phyloP scores from a whole-genome alignment of 305 asterid species.

The Euphrasia arctica region DNA sequence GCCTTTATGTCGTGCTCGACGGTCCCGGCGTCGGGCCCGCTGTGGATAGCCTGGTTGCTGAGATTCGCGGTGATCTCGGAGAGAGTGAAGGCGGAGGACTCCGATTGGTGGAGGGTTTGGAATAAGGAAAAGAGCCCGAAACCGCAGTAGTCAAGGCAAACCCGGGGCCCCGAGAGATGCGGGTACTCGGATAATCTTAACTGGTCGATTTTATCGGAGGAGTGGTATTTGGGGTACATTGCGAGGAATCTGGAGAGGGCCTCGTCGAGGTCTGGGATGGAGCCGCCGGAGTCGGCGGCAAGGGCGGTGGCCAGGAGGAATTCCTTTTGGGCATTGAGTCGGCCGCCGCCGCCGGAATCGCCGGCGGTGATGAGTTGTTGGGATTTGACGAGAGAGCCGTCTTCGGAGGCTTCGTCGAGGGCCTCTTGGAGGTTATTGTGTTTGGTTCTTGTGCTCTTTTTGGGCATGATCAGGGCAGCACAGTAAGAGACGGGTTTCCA shows the following conservation, averaged over 20 bases:
- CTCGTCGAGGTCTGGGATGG: conserved; percentile 61
- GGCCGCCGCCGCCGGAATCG: conserved; percentile 38
- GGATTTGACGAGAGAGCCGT: conserved; percentile 82
- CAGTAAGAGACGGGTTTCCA: conserved; percentile 97
- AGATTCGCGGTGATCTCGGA: conserved; percentile 93
- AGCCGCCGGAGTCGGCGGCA: conserved; percentile 68
- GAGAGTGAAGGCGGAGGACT: conserved; percentile 79
- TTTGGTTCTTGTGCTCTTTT: conserved; percentile 39
- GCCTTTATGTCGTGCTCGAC: conserved; percentile 63
- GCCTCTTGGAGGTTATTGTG: conserved; percentile 89
- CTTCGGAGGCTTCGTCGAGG: conserved; percentile 95
- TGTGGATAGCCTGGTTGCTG: conserved; percentile 88
- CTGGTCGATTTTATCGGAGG: conserved; percentile 81
- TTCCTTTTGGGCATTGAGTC: conserved; percentile 82
- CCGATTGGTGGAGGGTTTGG: conserved; percentile 37
- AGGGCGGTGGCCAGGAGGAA: conserved; percentile 87
- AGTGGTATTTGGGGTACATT: conserved; percentile 83
- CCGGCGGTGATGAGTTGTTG: conserved; percentile 52
- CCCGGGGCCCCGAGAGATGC: conserved; percentile 68
- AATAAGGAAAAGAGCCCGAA: conserved; percentile 88
- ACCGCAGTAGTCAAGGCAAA: conserved; percentile 94
- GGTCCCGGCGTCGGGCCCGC: conserved; percentile 83
- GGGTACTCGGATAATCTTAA: conserved; percentile 80
- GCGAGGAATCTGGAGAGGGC: conserved; percentile 77
- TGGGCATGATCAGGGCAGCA: conserved; percentile 56